Percentiles rank a stretch among this genome's conserved stretches.
Evolutionary conservation across 2,329 filamentous ascomycete species (phyloP).

Genomic region (Colletotrichum higginsianum): DNA sequence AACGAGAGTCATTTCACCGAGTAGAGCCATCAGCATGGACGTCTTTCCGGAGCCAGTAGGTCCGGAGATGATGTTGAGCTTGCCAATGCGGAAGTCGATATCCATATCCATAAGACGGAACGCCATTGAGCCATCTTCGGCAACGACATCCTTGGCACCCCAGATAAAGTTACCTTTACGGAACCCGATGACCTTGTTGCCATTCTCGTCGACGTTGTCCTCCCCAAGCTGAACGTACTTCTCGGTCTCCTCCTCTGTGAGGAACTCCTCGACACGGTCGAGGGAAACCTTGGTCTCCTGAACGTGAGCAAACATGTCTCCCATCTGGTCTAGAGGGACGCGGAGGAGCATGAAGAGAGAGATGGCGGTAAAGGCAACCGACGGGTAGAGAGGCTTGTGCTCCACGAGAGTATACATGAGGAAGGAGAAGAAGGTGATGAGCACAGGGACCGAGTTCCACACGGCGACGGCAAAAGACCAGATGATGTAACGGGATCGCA

Average conservation of each 20-base stretch:
- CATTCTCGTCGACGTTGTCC: conserved; percentile 77
- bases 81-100: conserved; percentile 85
- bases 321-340: conserved; percentile 93
- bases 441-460: conserved; percentile 94
- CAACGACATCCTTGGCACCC: conserved; percentile 78
- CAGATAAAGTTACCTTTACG: conserved; percentile 89
- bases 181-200: conserved; percentile 85
- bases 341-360: conserved; percentile 96
- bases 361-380: conserved; percentile 94
- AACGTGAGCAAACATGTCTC: conserved; percentile 98
- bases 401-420: conserved; percentile 92
- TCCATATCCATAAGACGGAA: conserved; percentile 89
- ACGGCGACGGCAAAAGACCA: conserved; percentile 94
- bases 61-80: conserved; percentile 93
- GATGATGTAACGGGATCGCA: conserved; percentile 88
- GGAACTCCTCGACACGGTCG: conserved; percentile 94
- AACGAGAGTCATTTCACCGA: conserved; percentile 94
- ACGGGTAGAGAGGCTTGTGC: conserved; percentile 89
- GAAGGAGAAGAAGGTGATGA: conserved; percentile 98
- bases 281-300: conserved; percentile 98
- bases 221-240: conserved; percentile 89
- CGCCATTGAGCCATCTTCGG: conserved; percentile 77
- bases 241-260: conserved; percentile 94
- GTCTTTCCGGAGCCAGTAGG: conserved; percentile 97
- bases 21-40: conserved; percentile 92